Conservation (phyloP, 768 basidiomycete genomes). For the Amanita fuliginea region DNA sequence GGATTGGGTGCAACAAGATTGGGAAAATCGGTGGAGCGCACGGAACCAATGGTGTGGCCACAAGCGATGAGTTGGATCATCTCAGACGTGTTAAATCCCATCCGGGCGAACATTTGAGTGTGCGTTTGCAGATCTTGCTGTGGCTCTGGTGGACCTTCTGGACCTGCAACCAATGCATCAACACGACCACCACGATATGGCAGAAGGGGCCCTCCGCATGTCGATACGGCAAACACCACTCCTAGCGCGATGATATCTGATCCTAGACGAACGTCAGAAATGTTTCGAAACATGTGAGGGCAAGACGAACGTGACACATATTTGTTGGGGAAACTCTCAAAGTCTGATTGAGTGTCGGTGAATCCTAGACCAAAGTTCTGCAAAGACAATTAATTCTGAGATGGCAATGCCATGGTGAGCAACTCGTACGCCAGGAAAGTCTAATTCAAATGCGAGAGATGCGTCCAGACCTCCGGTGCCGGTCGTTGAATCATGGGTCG, state of each 20-base stretch:
- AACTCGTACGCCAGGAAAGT: constrained; percentile 25
- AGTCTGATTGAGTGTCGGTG: constrained; percentile 30
- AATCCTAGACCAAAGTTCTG: constrained; percentile 40
- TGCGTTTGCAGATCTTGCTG: constrained; percentile 27
- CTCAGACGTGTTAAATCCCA: constrained; percentile 32
- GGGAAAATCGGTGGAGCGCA: constrained; percentile 35
- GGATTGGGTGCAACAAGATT: constrained; percentile 24
- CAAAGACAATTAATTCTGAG: background rate
- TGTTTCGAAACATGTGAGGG: background rate
- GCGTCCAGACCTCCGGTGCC: constrained; percentile 41
- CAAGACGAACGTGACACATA: constrained; percentile 29
- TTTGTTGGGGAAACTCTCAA: constrained; percentile 30
- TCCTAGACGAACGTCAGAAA: constrained; percentile 16
- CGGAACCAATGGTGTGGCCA: constrained; percentile 40
- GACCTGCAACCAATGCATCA: constrained; percentile 27
- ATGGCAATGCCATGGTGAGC: background rate
- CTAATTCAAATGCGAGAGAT: constrained; percentile 36
- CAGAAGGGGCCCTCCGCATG: constrained; percentile 36
- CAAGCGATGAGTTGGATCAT: constrained; percentile 43
- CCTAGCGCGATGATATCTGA: constrained; percentile 34
- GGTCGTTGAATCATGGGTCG: constrained; percentile 32
- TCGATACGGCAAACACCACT: constrained; percentile 23
- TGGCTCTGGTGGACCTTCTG: constrained; percentile 31
- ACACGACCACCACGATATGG: constrained; percentile 30
- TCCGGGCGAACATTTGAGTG: constrained; percentile 26